Evolutionary conservation across 2,329 filamentous ascomycete species (phyloP), one percentile per base, ranked within the genome.

Genomic region (Didymella segeticola): DNA sequence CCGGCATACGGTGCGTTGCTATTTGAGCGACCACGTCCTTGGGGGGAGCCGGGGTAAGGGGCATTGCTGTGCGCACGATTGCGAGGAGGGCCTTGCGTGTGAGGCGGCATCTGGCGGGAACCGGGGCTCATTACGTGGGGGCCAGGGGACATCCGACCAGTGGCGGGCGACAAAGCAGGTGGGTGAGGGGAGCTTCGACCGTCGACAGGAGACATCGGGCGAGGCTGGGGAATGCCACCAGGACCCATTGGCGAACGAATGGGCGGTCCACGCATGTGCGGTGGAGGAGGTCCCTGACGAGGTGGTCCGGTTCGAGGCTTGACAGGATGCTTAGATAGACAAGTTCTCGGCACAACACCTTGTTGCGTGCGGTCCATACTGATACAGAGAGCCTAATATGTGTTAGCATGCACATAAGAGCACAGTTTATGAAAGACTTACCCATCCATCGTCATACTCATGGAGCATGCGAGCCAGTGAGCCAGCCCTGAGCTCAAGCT

Each of bases 401-500:
- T 53, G 56, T 72, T 64, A 70, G 65, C 56, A 47, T 19, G 2
- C 19, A 5, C 25, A 49, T 43, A 52, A 33, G 1, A 2, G 20
- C 2, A 15, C 8, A n/a, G 2, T 2, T 12, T 9, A 6, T 5
- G 15, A 30, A 20, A 10, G 26, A 83, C 89, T 83, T 84, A 93
- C 90, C 95, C 95, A 99, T 68, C 95, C 95, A 77, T 99, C 95
- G 71, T 99, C 95, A 68, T 98, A 99, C 77, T 96, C 93, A 70
- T 98, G 93, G 46, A 98, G 81, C 60, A 99, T 80, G 60, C 93
- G 86, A 43, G 98, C 91, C 42, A 99, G 82, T 58, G 96, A 88
- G 46, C 95, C 95, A 53, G 88, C 85, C 58, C 81, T 84, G 37
- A 99, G 82, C 58, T 86, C 89, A 69, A 99, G 81, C 77, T 99